phyloP scores from a whole-genome alignment of 768 basidiomycete species.

The Mycena galopus region DNA sequence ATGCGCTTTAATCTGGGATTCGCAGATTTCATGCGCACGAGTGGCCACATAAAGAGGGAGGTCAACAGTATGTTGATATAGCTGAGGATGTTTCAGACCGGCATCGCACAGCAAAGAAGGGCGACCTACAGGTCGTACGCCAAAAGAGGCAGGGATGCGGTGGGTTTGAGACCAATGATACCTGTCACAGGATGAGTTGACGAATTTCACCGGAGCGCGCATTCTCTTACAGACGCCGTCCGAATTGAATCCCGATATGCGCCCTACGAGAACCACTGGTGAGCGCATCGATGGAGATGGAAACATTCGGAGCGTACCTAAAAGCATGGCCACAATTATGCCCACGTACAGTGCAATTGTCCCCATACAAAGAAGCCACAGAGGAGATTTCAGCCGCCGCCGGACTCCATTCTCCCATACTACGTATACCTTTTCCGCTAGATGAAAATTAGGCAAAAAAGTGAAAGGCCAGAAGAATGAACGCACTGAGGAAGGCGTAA shows the following conservation, averaged over 20 bases:
- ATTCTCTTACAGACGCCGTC: conserved; percentile 50
- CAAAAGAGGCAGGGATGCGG: conserved; percentile 59
- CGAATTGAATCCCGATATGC: conserved; percentile 49
- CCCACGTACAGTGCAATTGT: conserved; percentile 54
- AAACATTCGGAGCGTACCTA: conserved; percentile 45
- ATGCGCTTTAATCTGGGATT: conserved; percentile 51
- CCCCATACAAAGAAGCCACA: conserved; percentile 57
- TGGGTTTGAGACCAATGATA: conserved; percentile 59
- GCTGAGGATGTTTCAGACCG: not conserved
- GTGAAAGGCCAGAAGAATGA: not conserved
- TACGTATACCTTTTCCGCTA: conserved; percentile 61
- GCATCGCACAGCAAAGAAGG: not conserved
- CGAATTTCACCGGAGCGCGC: not conserved
- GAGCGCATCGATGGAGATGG: not conserved
- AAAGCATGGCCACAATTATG: conserved; percentile 53
- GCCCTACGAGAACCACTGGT: conserved; percentile 41
- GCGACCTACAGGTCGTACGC: conserved; percentile 59
- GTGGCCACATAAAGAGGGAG: conserved; percentile 60
- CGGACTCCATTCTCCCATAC: conserved; percentile 53
- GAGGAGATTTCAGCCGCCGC: conserved; percentile 51
- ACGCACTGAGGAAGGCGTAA: conserved; percentile 59
- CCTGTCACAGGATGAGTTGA: not conserved
- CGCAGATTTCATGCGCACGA: conserved; percentile 47
- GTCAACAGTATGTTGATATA: conserved; percentile 55
- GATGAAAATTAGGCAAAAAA: conserved; percentile 3